phyloP scores from a whole-genome alignment of 441 rosid species.

The Bruguiera hainesii region DNA sequence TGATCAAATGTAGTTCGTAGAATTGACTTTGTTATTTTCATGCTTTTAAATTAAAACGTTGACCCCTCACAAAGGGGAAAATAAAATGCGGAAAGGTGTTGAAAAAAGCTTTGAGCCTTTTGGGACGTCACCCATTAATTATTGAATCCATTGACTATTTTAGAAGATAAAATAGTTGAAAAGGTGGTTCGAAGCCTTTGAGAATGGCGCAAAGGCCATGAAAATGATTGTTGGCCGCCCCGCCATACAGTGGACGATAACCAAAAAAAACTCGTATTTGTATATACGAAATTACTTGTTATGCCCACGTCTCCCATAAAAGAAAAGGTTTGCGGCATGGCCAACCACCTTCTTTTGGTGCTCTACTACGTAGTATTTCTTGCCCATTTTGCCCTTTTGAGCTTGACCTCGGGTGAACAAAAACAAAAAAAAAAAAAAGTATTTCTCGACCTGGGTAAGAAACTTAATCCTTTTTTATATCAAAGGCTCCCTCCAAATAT shows the following conservation, averaged over 20 bases:
- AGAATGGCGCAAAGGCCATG: conserved; percentile 21
- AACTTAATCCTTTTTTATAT: no score
- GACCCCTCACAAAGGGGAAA: conserved; percentile 1
- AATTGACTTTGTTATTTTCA: no score
- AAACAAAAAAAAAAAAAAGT: no score
- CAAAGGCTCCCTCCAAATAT: no score
- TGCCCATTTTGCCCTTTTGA: conserved; percentile 12
- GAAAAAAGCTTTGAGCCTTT: conserved; percentile 17
- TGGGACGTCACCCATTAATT: conserved; percentile 3
- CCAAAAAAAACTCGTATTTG: conserved; percentile 6
- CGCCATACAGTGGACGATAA: conserved; percentile 26
- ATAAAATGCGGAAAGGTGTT: background rate
- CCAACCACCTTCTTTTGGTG: conserved; percentile 29
- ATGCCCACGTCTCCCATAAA: conserved; percentile 31
- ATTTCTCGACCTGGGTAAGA: no score
- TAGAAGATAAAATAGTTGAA: background rate
- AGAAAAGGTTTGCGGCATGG: conserved; percentile 10
- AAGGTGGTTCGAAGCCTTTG: conserved; percentile 12
- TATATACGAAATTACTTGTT: conserved; percentile 9
- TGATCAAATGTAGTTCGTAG: no score
- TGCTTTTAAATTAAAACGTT: background rate
- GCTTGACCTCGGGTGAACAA: background rate
- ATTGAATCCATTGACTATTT: conserved; percentile 28
- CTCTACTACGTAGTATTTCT: conserved; percentile 1
- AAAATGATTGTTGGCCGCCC: conserved; percentile 42